phyloP scores from a whole-genome alignment of 768 basidiomycete species.

The Agrocybe pediades region DNA sequence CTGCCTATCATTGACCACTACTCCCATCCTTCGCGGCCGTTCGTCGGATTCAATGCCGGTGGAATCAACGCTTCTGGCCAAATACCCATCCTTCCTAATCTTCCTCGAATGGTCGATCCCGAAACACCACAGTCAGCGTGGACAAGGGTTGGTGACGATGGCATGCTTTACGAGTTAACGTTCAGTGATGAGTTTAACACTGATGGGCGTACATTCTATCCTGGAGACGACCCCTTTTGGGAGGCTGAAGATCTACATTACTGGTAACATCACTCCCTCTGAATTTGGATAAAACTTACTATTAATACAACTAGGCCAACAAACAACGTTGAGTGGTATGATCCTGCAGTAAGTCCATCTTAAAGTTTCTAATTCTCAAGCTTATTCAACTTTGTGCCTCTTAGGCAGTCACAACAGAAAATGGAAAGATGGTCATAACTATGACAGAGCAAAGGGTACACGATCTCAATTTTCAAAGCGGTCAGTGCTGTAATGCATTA shows the following conservation, averaged over 20 bases:
- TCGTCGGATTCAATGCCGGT: conserved; percentile 81
- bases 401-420: conserved; percentile 68
- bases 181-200: conserved; percentile 80
- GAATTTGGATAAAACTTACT: neutral
- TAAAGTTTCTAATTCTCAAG: neutral
- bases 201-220: conserved; percentile 68
- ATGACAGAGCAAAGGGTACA: conserved; percentile 70
- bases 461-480: conserved; percentile 83
- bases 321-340: conserved; percentile 87
- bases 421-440: conserved; percentile 82
- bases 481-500: conserved; percentile 36
- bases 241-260: conserved; percentile 88
- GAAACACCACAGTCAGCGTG: conserved; percentile 66
- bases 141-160: conserved; percentile 73
- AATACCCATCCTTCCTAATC: conserved; percentile 70
- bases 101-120: conserved; percentile 73
- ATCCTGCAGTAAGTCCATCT: conserved; percentile 54
- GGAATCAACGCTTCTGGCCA: conserved; percentile 88
- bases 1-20: conserved; percentile 79
- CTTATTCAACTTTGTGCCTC: conserved; percentile 1
- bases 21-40: conserved; percentile 29
- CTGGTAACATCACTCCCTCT: conserved; percentile 47
- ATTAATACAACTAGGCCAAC: conserved; percentile 48
- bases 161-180: conserved; percentile 76
- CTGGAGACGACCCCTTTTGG: conserved; percentile 85